These are phyloP conservation scores for Boletales sp. DNA, from an alignment of 768 basidiomycete genomes.

Conservation along the genomic window DNA sequence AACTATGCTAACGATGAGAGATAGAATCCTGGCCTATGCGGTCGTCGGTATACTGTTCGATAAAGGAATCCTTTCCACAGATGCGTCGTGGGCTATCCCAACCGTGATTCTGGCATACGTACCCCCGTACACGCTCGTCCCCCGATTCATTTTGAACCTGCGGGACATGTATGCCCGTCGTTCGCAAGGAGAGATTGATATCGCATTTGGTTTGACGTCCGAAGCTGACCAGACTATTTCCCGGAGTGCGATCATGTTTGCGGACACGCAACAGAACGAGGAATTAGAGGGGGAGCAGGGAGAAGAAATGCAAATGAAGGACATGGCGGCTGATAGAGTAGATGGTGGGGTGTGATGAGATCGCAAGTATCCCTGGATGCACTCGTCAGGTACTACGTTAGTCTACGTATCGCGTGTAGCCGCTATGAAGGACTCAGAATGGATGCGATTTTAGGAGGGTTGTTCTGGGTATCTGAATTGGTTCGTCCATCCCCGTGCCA, in stretches of 20 bases:
- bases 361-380: too few species aligned
- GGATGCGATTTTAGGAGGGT: too few species aligned
- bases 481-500: too few species aligned
- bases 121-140: not conserved
- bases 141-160: not conserved
- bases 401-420: too few species aligned
- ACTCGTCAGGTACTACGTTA: too few species aligned
- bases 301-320: too few species aligned
- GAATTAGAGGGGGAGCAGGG: too few species aligned
- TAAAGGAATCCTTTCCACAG: too few species aligned
- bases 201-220: not conserved
- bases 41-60: not conserved
- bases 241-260: not conserved
- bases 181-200: not conserved
- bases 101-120: not conserved
- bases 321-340: too few species aligned
- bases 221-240: not conserved
- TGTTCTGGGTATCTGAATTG: too few species aligned
- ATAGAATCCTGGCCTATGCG: not conserved
- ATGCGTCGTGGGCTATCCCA: not conserved
- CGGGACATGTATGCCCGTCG: not conserved
- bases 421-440: too few species aligned
- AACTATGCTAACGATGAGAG: not conserved
- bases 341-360: too few species aligned
- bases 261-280: not conserved